Conservation (phyloP, 148 eudicot genomes). For the Chenopodium suecicum region DNA sequence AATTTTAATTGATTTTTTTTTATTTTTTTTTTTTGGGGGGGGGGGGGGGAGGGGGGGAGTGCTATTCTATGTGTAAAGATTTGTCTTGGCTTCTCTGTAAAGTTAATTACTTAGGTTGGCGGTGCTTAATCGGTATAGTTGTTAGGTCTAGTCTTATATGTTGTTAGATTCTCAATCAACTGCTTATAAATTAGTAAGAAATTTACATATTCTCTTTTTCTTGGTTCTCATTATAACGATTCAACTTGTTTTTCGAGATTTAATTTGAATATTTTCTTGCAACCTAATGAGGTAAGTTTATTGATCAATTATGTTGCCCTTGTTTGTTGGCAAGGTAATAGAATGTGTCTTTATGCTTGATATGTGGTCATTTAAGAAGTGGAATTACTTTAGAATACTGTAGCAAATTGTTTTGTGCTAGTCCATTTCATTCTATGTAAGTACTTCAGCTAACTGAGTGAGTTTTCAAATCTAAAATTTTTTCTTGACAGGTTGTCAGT, state of each 20-base stretch:
- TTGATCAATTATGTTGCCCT: neutral
- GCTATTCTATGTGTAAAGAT: neutral
- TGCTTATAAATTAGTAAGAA: neutral
- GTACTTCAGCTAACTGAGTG: neutral
- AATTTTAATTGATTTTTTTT: neutral
- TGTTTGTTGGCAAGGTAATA: neutral
- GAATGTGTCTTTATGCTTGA: neutral
- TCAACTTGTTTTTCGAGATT: neutral
- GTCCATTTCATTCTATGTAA: neutral
- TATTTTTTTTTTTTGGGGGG: neutral
- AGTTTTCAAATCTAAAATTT: conserved; percentile 1
- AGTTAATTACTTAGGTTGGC: neutral
- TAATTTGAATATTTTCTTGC: neutral
- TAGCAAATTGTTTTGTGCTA: neutral
- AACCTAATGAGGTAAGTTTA: neutral
- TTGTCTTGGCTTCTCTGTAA: neutral
- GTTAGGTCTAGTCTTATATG: neutral
- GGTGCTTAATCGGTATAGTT: neutral
- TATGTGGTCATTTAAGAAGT: neutral
- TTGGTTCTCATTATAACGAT: neutral
- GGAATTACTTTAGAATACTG: neutral
- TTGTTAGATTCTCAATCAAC: neutral
- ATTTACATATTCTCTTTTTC: neutral
- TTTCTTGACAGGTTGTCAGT: conserved; percentile 51
- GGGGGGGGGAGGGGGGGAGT: no score